Conservation (phyloP, 1,284 basidiomycete genomes). For the Ustilago trichophora region DNA sequence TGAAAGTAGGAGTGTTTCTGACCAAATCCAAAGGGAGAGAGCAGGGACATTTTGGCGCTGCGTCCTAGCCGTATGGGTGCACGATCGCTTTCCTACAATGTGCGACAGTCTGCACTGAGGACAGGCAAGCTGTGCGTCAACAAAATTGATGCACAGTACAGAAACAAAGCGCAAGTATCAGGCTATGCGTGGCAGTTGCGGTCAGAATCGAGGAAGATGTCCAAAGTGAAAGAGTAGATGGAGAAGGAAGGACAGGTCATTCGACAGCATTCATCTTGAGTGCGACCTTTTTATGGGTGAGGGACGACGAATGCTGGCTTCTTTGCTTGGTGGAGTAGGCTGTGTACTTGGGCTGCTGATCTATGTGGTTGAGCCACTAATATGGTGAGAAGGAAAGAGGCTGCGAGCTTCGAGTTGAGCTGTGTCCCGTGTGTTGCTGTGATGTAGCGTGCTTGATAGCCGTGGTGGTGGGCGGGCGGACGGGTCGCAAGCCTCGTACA, state of each 20-base stretch:
- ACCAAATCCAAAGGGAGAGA: constrained; percentile 69
- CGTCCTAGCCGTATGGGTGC: no score
- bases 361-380: no score
- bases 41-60: constrained; percentile 53
- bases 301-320: no score
- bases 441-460: background rate
- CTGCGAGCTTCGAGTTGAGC: background rate
- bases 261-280: constrained; percentile 1
- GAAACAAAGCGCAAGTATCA: no score
- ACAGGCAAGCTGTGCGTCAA: background rate
- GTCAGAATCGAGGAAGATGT: background rate
- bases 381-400: background rate
- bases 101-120: no score
- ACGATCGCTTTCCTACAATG: no score
- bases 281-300: background rate
- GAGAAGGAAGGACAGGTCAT: background rate
- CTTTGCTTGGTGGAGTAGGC: background rate
- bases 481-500: background rate
- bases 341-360: no score
- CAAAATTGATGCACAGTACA: no score
- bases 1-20: constrained; percentile 72
- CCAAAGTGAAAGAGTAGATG: background rate
- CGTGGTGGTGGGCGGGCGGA: no score
- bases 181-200: no score
- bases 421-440: background rate